Percentiles rank a stretch among this genome's conserved stretches.
These are phyloP conservation scores for Backusella sp. DNA, from an alignment of 192 early-diverging fungal genomes.

Conservation along the genomic window DNA sequence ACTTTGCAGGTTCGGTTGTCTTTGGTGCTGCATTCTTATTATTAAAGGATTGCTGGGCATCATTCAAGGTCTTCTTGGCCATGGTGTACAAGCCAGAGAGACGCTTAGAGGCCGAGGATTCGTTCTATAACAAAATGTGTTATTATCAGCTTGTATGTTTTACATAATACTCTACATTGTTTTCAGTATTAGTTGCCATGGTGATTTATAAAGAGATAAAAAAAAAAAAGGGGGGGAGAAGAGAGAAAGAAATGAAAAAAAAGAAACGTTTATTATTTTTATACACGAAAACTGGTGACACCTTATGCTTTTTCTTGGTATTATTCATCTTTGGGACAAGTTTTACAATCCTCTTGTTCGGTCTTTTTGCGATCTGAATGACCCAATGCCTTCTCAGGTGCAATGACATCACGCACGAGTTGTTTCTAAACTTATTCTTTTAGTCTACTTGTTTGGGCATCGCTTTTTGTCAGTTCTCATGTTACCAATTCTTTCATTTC, in stretches of 20 bases:
- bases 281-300: neutral
- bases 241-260: neutral
- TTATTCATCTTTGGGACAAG: conserved; percentile 15
- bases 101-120: neutral
- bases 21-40: neutral
- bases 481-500: conserved; percentile 69
- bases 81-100: neutral
- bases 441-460: neutral
- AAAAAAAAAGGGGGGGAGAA: neutral
- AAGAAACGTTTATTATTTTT: neutral
- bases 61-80: neutral
- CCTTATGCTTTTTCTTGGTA: neutral
- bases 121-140: neutral
- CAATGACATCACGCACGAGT: conserved; percentile 59
- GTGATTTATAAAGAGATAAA: neutral
- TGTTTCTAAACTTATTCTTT: conserved; percentile 47
- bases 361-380: conserved; percentile 53
- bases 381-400: conserved; percentile 64
- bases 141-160: neutral
- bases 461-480: neutral
- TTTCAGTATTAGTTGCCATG: neutral
- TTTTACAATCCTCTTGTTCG: conserved; percentile 12
- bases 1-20: neutral
- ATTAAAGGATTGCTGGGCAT: neutral
- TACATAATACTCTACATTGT: neutral